Evolutionary conservation across 768 basidiomycete genomes (phyloP), one percentile per base, ranked within the genome.

Genomic region (Lactarius sp.): DNA sequence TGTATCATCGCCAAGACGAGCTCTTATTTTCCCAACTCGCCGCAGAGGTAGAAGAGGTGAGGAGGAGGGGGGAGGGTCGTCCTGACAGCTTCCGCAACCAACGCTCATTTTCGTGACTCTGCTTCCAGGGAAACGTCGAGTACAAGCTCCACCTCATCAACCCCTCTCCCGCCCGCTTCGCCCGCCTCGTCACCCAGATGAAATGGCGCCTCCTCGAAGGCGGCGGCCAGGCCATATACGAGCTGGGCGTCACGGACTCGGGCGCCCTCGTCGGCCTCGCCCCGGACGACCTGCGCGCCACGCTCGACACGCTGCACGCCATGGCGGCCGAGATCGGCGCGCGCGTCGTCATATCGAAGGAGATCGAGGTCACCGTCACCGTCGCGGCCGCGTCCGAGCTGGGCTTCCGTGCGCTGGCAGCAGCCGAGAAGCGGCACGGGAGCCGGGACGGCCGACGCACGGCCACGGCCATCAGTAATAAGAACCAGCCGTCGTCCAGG

Each of bases 311-410:
- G 0, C 83, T 98, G 14, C 91, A 91, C 72, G 85, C 85, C 78
- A 98, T 98, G 95, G 94, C 94, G 0, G 85, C 87, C 31, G 94
- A 96, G 71, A 88, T 98, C 46, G 94, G 93, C 1, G 95, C 92
- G 0, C 91, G 90, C 31, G 92, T 97, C 60, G 85, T 94, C 53
- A 85, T 97, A 34, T 88, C 94, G 16, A 92, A 92, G 75, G 92
- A 94, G 71, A 85, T 96, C 34, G 88, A 90, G 69, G 85, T 94
- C 0, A 80, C 79, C 0, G 79, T 76, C 12, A 75, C 79, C 0
- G 79, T 76, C 10, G 75, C 87, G 68, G 73, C 71, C 6, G 70
- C 66, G 16, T 52, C 75, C n/a, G 74, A 72, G 0, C 76, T 76
- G 59, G 74, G 74, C 76, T 69, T 71, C 20, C 71, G 69, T 56